Evolutionary conservation across 208 protist genomes (phyloP).

Genomic region (Histomonas meleagridis): DNA sequence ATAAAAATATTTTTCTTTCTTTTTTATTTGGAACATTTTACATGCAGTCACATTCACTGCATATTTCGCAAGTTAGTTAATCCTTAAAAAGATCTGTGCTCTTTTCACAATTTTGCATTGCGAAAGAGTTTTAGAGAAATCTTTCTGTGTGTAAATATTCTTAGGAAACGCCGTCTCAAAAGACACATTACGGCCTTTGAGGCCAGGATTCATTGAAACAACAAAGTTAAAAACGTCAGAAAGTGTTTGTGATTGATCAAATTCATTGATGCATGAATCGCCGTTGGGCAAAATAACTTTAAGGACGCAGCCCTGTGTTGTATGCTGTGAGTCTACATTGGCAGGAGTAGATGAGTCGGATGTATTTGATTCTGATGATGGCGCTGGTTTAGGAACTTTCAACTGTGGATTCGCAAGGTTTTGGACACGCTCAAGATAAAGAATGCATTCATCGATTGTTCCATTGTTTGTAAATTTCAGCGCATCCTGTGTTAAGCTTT

Average conservation of each 20-base stretch:
- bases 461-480: neutral
- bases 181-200: neutral
- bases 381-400: neutral
- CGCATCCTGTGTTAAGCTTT: neutral
- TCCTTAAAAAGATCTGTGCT: too few species aligned
- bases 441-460: conserved; percentile 8
- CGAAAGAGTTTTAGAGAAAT: neutral
- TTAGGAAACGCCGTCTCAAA: neutral
- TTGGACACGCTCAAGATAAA: neutral
- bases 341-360: neutral
- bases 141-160: neutral
- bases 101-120: neutral
- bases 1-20: too few species aligned
- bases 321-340: neutral
- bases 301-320: neutral
- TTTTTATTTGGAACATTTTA: too few species aligned
- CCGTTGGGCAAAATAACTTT: neutral
- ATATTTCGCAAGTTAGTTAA: too few species aligned
- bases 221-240: neutral
- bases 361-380: neutral
- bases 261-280: neutral
- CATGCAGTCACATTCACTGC: too few species aligned
- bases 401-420: neutral
- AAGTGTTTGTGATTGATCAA: neutral
- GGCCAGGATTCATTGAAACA: neutral